Percentiles rank a stretch among this genome's conserved stretches.
These are phyloP conservation scores for Fusarium bactridioides DNA, from an alignment of 2,329 filamentous ascomycete species.

Conservation along the genomic window DNA sequence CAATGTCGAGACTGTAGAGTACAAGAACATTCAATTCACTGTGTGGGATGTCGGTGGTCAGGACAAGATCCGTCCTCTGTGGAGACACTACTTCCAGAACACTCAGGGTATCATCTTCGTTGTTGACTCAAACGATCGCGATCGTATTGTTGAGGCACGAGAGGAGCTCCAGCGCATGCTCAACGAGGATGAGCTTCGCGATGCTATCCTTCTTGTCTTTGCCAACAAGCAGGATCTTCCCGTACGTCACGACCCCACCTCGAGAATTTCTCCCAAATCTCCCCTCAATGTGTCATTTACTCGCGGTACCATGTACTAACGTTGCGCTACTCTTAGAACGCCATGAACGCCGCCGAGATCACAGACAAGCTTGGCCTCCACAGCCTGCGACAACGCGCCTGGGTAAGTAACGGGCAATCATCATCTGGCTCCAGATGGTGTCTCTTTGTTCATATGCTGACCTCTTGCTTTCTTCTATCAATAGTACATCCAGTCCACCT, in stretches of 20 bases:
- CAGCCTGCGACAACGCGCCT: slow-evolving; percentile 97
- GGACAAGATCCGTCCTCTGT: slow-evolving; percentile 99
- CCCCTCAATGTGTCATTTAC: not conserved
- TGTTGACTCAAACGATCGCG: slow-evolving; percentile 98
- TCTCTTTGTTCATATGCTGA: slow-evolving; percentile 33
- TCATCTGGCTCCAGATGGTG: not conserved
- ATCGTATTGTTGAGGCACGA: slow-evolving; percentile 95
- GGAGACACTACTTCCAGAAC: slow-evolving; percentile 99
- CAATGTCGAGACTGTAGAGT: slow-evolving; percentile 99
- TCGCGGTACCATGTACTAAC: slow-evolving; percentile 29
- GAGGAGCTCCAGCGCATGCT: slow-evolving; percentile 98
- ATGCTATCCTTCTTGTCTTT: slow-evolving; percentile 95
- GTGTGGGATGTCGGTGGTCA: slow-evolving; percentile 99
- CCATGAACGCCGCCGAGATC: slow-evolving; percentile 99
- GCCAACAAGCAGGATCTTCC: slow-evolving; percentile 99
- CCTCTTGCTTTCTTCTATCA: slow-evolving; percentile 17
- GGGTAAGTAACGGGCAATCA: slow-evolving; percentile 73
- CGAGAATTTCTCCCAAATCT: slow-evolving; percentile 7
- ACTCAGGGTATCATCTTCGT: slow-evolving; percentile 99
- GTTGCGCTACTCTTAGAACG: slow-evolving; percentile 69
- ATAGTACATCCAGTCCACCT: slow-evolving; percentile 99
- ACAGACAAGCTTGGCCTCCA: slow-evolving; percentile 99
- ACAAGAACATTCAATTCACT: slow-evolving; percentile 99
- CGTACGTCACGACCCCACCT: slow-evolving; percentile 65
- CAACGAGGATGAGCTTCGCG: slow-evolving; percentile 98